Base-by-base conservation (phyloP, 257 asterid genomes). In the Dorcoceras hygrometricum region DNA sequence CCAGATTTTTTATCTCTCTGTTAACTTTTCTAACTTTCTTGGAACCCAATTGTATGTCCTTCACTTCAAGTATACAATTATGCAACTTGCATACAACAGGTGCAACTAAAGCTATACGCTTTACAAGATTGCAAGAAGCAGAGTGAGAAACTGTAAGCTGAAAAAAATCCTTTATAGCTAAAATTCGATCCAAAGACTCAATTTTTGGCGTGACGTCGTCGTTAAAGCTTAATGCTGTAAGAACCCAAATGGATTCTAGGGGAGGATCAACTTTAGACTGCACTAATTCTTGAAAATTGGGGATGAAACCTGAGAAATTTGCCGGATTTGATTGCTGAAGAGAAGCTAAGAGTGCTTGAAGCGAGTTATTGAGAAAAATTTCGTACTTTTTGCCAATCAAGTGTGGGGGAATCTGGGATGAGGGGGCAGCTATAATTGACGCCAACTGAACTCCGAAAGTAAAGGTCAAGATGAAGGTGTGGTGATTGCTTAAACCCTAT, bases 211-310 rank as follows among this genome's bases (percentile, higher is more conserved):
- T 54, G 27, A 19, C 68, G n/a, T 60, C 29, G 56, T 20, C 20
- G 54, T 24, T 78, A 75, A 69, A 84, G 62, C 22, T 62, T 26
- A 83, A 72, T 55, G 90, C 82, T 23, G 96, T 65, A 68, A 77
- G 81, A 64, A 81, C 75, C 92, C 95, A 89, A 64, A 86, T 71
- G 70, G 87, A 70, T 81, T 87, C 96, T 61, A 86, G 79, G 63
- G 92, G 85, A 25, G 92, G 89, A 77, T 80, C 78, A 22, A 51
- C 57, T 75, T 74, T 81, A 59, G 73, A 57, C 46, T 81, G 91
- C 68, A 84, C 69, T 66, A 83, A 75, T 66, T 80, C 72, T 23
- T 62, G 62, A 65, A 89, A 82, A 36, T 59, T 72, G 10, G 85
- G 31, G 25, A 63, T 46, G 34, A 77, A 79, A 69, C 62, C n/a